Evolutionary conservation across 139 green algal species (phyloP), one percentile per base, ranked within the genome.

Genomic region (Auxenochlorella pyrenoidosa): DNA sequence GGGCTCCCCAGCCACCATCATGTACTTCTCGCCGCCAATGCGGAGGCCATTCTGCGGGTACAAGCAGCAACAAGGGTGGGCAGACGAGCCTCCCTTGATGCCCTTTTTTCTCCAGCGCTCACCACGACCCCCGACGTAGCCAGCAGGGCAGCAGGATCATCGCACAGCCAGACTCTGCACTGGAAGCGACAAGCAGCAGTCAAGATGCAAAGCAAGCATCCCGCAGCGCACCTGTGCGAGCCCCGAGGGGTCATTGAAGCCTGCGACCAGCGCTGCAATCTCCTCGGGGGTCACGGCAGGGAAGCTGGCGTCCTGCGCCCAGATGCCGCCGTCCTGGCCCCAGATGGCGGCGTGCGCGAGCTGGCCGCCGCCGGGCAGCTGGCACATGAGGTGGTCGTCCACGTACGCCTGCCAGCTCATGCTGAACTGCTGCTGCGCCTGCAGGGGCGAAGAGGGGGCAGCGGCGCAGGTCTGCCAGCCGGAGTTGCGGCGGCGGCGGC

Each of bases 281-380:
- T 97, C 90, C 18, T 94, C 92, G 2, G 83, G 75, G 5, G 77
- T 92, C 6, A 96, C 72, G 1, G 83, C 87, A 18, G 94, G 94
- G 75, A 97, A 97, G 21, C 63, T 68, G 12, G 75, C 43, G 75
- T 84, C 92, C 54, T 93, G 80, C 12, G 94, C 94, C 95, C 94
- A 97, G 0, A 96, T 82, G 59, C 93, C 95, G 26, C 95, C 95
- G 82, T 97, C 94, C 41, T 94, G 92, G 32, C 95, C 94, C 28
- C 94, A 80, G 63, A 97, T 97, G 8, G 95, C 95, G 65, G 94
- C 94, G 32, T 88, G 83, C 1, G 80, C 72, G 0, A 97, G 83
- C 38, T 90, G 86, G 28, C 93, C 92, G 19, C 93, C 95, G 43
- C 91, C 76, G 2, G 94, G 91, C 59, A 97, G 88, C 34, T 91